Percentiles rank a stretch among this genome's conserved stretches.
Evolutionary conservation across 2,329 filamentous ascomycete species (phyloP).

Genomic region (Xylaria sp.): DNA sequence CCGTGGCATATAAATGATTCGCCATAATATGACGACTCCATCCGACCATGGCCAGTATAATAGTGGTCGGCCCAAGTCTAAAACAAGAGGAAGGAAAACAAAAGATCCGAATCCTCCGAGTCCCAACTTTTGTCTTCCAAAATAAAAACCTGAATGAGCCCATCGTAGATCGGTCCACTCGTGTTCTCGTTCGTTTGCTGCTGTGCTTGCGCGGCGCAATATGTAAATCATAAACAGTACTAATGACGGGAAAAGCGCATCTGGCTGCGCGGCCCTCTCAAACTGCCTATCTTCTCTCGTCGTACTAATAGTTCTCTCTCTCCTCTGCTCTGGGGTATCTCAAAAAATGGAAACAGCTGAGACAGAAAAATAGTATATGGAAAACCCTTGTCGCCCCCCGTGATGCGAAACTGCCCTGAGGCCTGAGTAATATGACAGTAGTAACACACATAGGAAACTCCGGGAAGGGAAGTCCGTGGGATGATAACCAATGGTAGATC

Average conservation of each 20-base stretch:
- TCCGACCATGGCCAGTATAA: not conserved
- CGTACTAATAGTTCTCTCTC: constrained; percentile 29
- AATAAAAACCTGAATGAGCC: constrained; percentile 24
- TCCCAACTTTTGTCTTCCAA: constrained; percentile 38
- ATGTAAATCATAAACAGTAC: constrained; percentile 28
- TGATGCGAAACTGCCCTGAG: constrained; percentile 48
- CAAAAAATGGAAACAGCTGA: constrained; percentile 47
- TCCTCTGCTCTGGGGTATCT: constrained; percentile 48
- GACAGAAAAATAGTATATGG: constrained; percentile 46
- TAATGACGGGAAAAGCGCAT: constrained; percentile 29
- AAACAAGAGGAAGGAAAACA: constrained; percentile 28
- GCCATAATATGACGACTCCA: not conserved
- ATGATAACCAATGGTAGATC: constrained; percentile 39
- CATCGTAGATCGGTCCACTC: constrained; percentile 22
- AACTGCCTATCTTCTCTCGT: constrained; percentile 38
- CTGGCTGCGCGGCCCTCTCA: constrained; percentile 34
- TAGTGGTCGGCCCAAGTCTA: constrained; percentile 17
- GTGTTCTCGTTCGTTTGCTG: constrained; percentile 36
- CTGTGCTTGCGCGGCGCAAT: constrained; percentile 37
- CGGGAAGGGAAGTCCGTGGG: constrained; percentile 38
- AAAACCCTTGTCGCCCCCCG: constrained; percentile 43
- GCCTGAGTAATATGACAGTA: constrained; percentile 49
- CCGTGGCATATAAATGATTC: constrained; percentile 5
- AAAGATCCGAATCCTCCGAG: constrained; percentile 25
- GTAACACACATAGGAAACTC: constrained; percentile 46